A percentile compares a stretch with the other conserved stretches of the same genome.
phyloP scores from a whole-genome alignment of 202 grass and related monocot genomes.

The Cymbopogon flexuosus region DNA sequence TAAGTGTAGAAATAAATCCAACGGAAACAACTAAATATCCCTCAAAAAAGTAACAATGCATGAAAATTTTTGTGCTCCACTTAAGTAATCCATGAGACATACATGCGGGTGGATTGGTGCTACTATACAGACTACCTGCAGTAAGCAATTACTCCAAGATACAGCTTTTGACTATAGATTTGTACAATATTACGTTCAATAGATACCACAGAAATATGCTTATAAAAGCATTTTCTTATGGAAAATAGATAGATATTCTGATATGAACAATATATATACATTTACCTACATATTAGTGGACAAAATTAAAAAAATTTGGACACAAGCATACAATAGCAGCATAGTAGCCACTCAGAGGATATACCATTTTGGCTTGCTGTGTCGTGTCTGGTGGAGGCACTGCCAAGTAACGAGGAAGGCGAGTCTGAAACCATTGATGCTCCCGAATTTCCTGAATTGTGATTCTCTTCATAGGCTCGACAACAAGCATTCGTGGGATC shows the following conservation, averaged over 20 bases:
- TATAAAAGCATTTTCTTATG: constrained; percentile 8
- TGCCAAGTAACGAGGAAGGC: constrained; percentile 74
- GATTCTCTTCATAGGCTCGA: constrained; percentile 95
- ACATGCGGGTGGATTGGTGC: not conserved
- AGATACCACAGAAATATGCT: not conserved
- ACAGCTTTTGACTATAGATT: not conserved
- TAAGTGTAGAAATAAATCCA: not conserved
- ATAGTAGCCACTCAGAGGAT: not conserved
- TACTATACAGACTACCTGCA: constrained; percentile 1
- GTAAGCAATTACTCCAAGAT: constrained; percentile 22
- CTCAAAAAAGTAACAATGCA: not conserved
- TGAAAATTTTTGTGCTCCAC: constrained; percentile 11
- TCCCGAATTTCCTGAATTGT: constrained; percentile 83
- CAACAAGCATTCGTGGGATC: constrained; percentile 90
- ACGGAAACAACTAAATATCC: not conserved
- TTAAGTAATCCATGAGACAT: not conserved
- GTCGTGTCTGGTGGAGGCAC: constrained; percentile 77
- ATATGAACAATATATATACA: not conserved
- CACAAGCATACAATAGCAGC: not conserved
- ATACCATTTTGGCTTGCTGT: constrained; percentile 77
- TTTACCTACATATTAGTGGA: constrained; percentile 4
- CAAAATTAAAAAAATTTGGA: not conserved
- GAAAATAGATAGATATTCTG: constrained; percentile 14
- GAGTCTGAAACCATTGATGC: constrained; percentile 77
- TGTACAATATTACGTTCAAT: constrained; percentile 4